phyloP scores from a whole-genome alignment of 1,284 basidiomycete genomes.

The Amylostereum areolatum region DNA sequence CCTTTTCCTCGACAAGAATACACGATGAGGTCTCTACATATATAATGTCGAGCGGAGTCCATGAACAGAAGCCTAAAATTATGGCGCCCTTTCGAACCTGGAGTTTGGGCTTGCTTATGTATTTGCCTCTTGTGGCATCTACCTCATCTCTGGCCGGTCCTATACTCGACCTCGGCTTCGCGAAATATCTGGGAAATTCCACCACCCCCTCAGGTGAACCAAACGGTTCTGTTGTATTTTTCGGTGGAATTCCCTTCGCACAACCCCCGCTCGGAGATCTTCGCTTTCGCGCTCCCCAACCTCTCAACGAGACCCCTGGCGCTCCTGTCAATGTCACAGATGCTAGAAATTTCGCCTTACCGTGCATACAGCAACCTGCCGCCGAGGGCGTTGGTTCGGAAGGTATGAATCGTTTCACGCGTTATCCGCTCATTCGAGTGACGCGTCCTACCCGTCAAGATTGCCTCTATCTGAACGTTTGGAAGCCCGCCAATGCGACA shows the following conservation, averaged over 20 bases:
- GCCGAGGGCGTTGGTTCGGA: slow-evolving; percentile 36
- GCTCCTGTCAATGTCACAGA: slow-evolving; percentile 24
- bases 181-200: slow-evolving; percentile 36
- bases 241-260: background rate
- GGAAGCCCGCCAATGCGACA: slow-evolving; percentile 39
- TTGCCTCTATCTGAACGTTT: slow-evolving; percentile 50
- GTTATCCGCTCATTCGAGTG: too few relatives aligned
- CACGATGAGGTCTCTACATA: background rate
- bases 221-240: slow-evolving; percentile 29
- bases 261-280: background rate
- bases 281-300: background rate
- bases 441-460: slow-evolving; percentile 22
- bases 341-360: slow-evolving; percentile 35
- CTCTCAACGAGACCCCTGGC: slow-evolving; percentile 2
- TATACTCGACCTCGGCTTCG: slow-evolving; percentile 45
- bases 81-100: background rate
- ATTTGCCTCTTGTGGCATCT: too few relatives aligned
- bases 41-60: too few relatives aligned
- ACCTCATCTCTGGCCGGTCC: slow-evolving; percentile 19
- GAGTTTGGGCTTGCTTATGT: background rate
- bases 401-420: slow-evolving; percentile 17
- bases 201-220: slow-evolving; percentile 31
- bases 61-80: too few relatives aligned
- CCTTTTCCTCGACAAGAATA: too few relatives aligned
- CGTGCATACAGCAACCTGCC: slow-evolving; percentile 38